These are phyloP conservation scores for Drosera spatulata DNA, from an alignment of 179 eudicot species.

Conservation along the genomic window DNA sequence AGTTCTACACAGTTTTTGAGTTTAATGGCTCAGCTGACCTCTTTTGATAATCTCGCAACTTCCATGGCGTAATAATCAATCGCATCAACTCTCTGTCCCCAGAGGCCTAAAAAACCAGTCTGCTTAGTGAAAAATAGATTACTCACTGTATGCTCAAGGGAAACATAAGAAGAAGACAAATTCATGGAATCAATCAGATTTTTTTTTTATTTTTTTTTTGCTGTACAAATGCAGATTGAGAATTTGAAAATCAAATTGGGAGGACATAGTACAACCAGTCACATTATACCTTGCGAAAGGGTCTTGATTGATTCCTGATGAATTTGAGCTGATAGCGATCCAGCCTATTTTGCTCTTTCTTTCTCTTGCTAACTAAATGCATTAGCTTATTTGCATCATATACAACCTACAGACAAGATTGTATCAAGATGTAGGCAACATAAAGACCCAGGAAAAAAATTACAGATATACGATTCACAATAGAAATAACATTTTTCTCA, in stretches of 20 bases:
- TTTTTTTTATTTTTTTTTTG: not conserved
- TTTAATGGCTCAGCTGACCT: no score
- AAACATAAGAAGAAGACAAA: not conserved
- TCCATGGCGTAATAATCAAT: conserved; percentile 58
- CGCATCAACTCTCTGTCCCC: conserved; percentile 69
- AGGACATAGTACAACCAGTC: not conserved
- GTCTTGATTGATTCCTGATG: conserved; percentile 73
- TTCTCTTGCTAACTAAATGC: conserved; percentile 54
- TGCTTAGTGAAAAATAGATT: conserved; percentile 16
- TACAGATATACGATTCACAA: no score
- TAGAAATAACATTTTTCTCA: not conserved
- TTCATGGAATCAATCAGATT: not conserved
- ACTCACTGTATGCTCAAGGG: not conserved
- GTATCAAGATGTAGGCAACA: not conserved
- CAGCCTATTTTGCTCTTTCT: conserved; percentile 73
- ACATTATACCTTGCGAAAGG: conserved; percentile 50
- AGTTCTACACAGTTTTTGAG: no score
- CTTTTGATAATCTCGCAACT: not conserved
- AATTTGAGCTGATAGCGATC: conserved; percentile 77
- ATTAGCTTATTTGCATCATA: conserved; percentile 87
- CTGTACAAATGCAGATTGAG: not conserved
- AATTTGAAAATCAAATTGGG: not conserved
- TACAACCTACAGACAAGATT: conserved; percentile 40
- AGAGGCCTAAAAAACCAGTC: conserved; percentile 85
- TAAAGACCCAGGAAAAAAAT: not conserved